phyloP scores from a whole-genome alignment of 2,329 filamentous ascomycete species.

The Dothideomycetes sp. region DNA sequence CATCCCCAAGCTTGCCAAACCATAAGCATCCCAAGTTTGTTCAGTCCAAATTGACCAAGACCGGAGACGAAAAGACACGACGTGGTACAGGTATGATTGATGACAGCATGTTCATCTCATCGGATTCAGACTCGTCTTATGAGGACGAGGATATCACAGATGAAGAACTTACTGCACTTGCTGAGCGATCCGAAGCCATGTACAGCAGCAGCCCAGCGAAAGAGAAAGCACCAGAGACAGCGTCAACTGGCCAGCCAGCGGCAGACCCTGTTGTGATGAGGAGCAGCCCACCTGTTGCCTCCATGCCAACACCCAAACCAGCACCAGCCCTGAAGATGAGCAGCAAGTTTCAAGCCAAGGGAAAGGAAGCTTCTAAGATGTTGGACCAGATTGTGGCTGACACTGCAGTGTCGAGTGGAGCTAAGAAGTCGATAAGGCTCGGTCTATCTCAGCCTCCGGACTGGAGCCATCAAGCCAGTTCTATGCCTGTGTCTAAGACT shows the following conservation, averaged over 20 bases:
- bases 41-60: too few relatives aligned
- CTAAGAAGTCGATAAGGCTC: too few relatives aligned
- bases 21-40: too few relatives aligned
- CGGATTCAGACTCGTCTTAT: conserved; percentile 12
- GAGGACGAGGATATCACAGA: conserved; percentile 11
- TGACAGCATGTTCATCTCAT: conserved; percentile 8
- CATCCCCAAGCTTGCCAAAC: not conserved
- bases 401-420: too few relatives aligned
- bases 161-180: conserved; percentile 6
- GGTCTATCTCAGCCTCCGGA: too few relatives aligned
- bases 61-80: too few relatives aligned
- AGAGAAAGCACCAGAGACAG: not conserved
- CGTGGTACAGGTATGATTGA: too few relatives aligned
- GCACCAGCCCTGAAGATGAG: not conserved
- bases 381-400: too few relatives aligned
- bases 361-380: too few relatives aligned
- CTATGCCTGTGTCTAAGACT: too few relatives aligned
- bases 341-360: too few relatives aligned
- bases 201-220: conserved; percentile 7
- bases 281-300: conserved; percentile 4
- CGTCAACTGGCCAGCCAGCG: not conserved
- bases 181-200: conserved; percentile 4
- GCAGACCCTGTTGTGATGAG: not conserved
- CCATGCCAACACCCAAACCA: not conserved
- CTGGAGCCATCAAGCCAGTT: too few relatives aligned